Conservation (phyloP, 441 rosid genomes). For the Adansonia grandidieri region DNA sequence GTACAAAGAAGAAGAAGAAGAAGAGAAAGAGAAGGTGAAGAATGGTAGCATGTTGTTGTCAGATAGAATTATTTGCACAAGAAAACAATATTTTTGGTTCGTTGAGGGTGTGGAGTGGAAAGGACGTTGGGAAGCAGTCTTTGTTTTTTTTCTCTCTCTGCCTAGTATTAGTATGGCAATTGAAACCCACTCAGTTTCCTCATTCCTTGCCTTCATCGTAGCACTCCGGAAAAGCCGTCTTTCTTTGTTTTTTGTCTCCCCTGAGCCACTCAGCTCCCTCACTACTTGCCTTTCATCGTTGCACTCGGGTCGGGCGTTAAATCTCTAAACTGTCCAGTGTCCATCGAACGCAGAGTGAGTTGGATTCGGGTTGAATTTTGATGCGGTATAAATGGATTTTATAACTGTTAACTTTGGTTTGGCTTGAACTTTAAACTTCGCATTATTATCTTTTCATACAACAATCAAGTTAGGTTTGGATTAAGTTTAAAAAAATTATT, state of each 20-base stretch:
- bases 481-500: no score
- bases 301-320: constrained; percentile 11
- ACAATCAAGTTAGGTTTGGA: no score
- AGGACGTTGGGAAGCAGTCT: constrained; percentile 9
- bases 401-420: no score
- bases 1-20: constrained; percentile 28
- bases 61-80: constrained; percentile 22
- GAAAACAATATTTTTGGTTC: constrained; percentile 14
- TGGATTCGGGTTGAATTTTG: no score
- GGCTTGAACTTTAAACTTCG: no score
- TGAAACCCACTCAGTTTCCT: constrained; percentile 37
- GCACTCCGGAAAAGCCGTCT: constrained; percentile 24
- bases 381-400: no score
- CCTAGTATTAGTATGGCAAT: neutral
- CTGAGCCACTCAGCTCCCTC: constrained; percentile 31
- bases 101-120: neutral
- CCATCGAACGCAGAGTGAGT: no score
- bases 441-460: no score
- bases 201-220: constrained; percentile 37
- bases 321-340: no score
- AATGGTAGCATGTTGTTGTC: constrained; percentile 22
- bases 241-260: constrained; percentile 27
- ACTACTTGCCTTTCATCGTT: constrained; percentile 34
- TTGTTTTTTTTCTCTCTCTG: constrained; percentile 29
- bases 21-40: constrained; percentile 28